Conservation (phyloP, 192 early-diverging fungal genomes). For the Backusella macrospora region DNA sequence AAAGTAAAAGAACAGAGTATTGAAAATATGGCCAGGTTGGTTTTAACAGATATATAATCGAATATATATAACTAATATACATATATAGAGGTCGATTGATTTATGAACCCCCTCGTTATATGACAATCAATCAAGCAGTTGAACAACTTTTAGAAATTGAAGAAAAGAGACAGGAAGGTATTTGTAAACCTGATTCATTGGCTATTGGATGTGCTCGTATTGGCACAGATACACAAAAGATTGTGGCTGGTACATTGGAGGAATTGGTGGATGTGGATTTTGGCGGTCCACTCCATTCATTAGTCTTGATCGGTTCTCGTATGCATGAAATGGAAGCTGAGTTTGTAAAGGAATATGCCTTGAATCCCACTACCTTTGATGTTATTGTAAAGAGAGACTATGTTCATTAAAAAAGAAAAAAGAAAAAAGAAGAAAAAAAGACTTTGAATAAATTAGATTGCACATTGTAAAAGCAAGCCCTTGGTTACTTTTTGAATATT, state of each 20-base stretch:
- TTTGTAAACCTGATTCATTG: constrained; percentile 77
- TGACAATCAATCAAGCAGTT: constrained; percentile 94
- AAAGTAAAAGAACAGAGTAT: constrained; percentile 97
- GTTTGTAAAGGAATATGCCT: constrained; percentile 76
- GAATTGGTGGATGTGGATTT: constrained; percentile 88
- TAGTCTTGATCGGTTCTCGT: constrained; percentile 83
- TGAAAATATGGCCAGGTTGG: constrained; percentile 89
- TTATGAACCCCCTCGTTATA: constrained; percentile 97
- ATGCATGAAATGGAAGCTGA: constrained; percentile 96
- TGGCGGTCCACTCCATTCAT: constrained; percentile 92
- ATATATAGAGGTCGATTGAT: constrained; percentile 76
- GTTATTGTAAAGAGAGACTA: constrained; percentile 54
- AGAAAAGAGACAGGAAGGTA: constrained; percentile 72
- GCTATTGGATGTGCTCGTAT: constrained; percentile 93
- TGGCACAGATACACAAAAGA: constrained; percentile 80
- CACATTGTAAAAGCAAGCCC: too few species aligned
- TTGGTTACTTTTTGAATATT: too few species aligned
- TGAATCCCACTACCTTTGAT: constrained; percentile 66
- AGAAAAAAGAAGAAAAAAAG: background rate
- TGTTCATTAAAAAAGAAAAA: constrained; percentile 2
- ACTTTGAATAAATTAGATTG: background rate
- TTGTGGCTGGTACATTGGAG: constrained; percentile 84
- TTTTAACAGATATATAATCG: background rate
- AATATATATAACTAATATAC: background rate
- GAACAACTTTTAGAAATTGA: constrained; percentile 94